Evolutionary conservation across 129 eudicot species (phyloP).

Genomic region (Helianthus tuberosus): DNA sequence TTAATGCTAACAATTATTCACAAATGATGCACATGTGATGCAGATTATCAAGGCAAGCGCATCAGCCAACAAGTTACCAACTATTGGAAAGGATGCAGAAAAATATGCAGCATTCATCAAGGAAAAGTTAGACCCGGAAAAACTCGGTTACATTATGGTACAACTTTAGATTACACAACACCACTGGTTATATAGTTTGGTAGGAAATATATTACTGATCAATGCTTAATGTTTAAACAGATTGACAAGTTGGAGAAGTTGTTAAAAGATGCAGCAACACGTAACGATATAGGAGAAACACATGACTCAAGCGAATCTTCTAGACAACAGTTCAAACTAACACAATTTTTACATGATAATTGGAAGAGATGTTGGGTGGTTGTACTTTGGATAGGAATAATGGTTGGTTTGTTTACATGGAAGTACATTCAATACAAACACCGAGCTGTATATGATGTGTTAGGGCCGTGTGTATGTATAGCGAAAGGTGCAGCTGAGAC

Average conservation of each 20-base stretch:
- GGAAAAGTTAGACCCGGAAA: constrained; percentile 70
- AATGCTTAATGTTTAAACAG: constrained; percentile 32
- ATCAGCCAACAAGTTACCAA: constrained; percentile 67
- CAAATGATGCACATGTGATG: constrained; percentile 12
- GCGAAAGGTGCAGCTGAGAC: constrained; percentile 98
- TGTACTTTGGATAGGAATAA: constrained; percentile 67
- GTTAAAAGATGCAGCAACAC: constrained; percentile 67
- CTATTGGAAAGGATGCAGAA: constrained; percentile 59
- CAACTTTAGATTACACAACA: not conserved
- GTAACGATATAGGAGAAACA: constrained; percentile 58
- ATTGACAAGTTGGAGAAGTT: constrained; percentile 81
- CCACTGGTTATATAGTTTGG: constrained; percentile 1
- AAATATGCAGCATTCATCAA: constrained; percentile 77
- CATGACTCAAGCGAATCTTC: constrained; percentile 60
- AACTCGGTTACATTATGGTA: constrained; percentile 63
- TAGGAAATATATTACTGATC: not conserved
- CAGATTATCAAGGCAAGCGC: constrained; percentile 75
- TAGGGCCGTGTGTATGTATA: constrained; percentile 73
- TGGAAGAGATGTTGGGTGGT: constrained; percentile 91
- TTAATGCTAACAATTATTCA: too few species aligned
- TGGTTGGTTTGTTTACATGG: constrained; percentile 67
- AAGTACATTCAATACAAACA: constrained; percentile 65
- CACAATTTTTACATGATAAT: constrained; percentile 67
- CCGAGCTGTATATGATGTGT: constrained; percentile 52
- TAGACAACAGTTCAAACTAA: constrained; percentile 59